Base-by-base conservation (phyloP, 2,329 filamentous ascomycete species). In the Beauveria australis region DNA sequence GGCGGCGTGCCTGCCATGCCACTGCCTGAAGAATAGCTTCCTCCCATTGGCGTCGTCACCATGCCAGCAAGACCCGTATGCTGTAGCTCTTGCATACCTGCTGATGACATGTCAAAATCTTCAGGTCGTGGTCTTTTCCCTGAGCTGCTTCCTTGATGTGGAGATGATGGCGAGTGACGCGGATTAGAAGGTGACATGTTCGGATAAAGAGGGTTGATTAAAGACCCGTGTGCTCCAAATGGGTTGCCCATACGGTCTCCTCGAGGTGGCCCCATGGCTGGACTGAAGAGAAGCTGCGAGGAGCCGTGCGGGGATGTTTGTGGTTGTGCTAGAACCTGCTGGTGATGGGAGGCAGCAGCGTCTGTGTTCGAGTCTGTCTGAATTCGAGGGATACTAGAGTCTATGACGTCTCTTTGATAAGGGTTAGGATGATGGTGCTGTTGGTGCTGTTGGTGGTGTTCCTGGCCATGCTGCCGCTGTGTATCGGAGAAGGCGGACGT, bases 31-130 rank as follows among this genome's bases (percentile, higher is more conserved):
- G 76, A 75, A 63, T 84, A 83, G 12, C 78, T 73, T 19, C 75
- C 75, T n/a, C 80, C 78, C 69, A 86, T 74, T 4, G 80, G 75
- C 12, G 76, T 75, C 58, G 80, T 78, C 63, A 82, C 79, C 74
- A 84, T 82, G 52, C 76, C 76, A 46, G 82, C 79, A 53, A 87
- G 75, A 53, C 82, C 81, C 62, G 76, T 70, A 61, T 84, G 79
- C 24, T 83, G 79, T 64, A 86, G 75, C 19, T 82, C 78, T 41
- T 76, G 68, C 66, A 81, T 78, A 12, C 76, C 80, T 24, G 76
- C 71, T 57, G 79, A 78, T 33, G 79, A 79, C 46, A 85, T 73
- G 57, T 86, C 83, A 48, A 87, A 77, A 37, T 86, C 83, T 63
- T 85, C 82, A 46, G 81, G 81, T 41, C 82, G 77, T 47, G 78